A percentile compares a stretch with the other conserved stretches of the same genome.
These are phyloP conservation scores for Lepidium sativum DNA, from an alignment of 345 rosid genomes.

Conservation along the genomic window DNA sequence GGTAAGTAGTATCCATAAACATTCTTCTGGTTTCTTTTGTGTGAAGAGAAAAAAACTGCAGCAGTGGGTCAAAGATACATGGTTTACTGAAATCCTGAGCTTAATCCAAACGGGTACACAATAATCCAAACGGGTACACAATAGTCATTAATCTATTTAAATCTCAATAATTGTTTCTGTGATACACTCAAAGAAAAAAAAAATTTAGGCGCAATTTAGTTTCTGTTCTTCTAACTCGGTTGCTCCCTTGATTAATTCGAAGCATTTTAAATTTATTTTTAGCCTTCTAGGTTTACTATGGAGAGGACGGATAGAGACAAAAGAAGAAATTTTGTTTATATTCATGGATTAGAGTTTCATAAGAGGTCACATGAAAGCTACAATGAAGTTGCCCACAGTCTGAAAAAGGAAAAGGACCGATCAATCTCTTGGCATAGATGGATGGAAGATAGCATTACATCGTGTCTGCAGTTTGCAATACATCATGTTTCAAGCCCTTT, in stretches of 20 bases:
- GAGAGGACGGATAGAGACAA: conserved; percentile 16
- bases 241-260: conserved; percentile 29
- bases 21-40: conserved; percentile 28
- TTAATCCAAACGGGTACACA: too few relatives aligned
- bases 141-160: background rate
- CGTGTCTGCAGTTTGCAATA: conserved; percentile 28
- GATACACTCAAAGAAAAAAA: conserved; percentile 17
- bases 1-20: background rate
- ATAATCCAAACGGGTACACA: conserved; percentile 42
- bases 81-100: conserved; percentile 42
- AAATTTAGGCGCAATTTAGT: conserved; percentile 48
- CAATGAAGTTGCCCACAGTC: conserved; percentile 26
- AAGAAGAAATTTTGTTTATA: conserved; percentile 23
- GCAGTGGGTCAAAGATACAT: conserved; percentile 41
- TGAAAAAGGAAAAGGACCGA: conserved; percentile 20
- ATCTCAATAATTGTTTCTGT: conserved; percentile 8
- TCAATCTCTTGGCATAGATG: conserved; percentile 29
- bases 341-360: conserved; percentile 23
- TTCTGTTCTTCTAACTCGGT: conserved; percentile 46
- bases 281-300: conserved; percentile 28
- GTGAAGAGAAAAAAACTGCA: conserved; percentile 47
- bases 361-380: conserved; percentile 24
- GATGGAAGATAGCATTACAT: conserved; percentile 14
- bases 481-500: background rate
- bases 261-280: conserved; percentile 17